Conservation (phyloP, 371 early-diverging fungal species). For the Mortierella sp. region DNA sequence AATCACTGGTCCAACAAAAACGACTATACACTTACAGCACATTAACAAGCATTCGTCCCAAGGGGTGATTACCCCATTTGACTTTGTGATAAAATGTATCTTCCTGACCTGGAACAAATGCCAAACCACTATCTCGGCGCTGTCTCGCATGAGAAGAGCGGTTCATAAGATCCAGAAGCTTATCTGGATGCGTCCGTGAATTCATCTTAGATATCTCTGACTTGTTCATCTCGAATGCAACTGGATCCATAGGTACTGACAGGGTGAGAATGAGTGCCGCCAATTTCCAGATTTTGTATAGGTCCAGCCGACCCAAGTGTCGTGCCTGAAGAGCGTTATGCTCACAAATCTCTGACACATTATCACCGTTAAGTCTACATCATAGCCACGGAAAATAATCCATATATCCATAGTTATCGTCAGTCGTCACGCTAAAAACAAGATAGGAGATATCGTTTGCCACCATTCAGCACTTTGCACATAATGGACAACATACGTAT, state of each 20-base stretch:
- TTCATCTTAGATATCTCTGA: conserved; percentile 48
- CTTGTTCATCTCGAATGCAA: conserved; percentile 52
- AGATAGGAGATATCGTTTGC: neutral
- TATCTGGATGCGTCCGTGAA: conserved; percentile 45
- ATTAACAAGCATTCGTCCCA: conserved; percentile 72
- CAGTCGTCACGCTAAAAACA: neutral
- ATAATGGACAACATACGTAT: conserved; percentile 42
- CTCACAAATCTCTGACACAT: conserved; percentile 53
- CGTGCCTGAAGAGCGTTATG: conserved; percentile 54
- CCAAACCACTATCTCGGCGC: conserved; percentile 58
- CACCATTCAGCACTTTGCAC: neutral
- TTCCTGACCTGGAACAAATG: conserved; percentile 52
- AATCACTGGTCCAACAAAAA: neutral
- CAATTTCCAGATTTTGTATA: conserved; percentile 56
- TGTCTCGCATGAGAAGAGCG: conserved; percentile 44
- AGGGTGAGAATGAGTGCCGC: conserved; percentile 49
- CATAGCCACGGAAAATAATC: neutral
- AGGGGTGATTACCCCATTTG: conserved; percentile 82
- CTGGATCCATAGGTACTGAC: conserved; percentile 56
- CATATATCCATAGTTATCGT: neutral
- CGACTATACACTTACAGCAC: conserved; percentile 65
- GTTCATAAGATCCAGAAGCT: conserved; percentile 45
- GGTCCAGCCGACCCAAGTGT: conserved; percentile 50
- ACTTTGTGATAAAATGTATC: conserved; percentile 59
- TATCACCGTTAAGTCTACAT: conserved; percentile 48